These are phyloP conservation scores for Stachybotrys chlorohalonatus DNA, from an alignment of 2,329 filamentous ascomycete species.

Conservation along the genomic window DNA sequence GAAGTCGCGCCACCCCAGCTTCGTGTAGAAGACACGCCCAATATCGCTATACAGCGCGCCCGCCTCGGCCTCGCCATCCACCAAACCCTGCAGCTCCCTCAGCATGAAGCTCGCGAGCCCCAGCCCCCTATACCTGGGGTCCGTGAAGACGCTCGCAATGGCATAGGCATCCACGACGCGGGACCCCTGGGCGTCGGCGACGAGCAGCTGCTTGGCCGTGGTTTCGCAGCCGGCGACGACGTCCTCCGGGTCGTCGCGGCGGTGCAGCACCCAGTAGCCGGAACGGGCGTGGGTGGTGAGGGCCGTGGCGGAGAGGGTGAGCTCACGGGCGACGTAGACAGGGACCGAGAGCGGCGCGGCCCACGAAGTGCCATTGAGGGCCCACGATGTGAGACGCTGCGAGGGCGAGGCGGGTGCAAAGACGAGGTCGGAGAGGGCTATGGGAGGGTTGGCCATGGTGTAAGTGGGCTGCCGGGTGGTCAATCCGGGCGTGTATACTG, in stretches of 20 bases:
- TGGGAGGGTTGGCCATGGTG: neutral
- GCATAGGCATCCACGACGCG: neutral
- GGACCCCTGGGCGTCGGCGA: neutral
- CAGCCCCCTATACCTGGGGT: neutral
- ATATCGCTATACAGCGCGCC: constrained; percentile 1
- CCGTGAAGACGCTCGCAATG: constrained; percentile 1
- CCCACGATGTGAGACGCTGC: neutral
- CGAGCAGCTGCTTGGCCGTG: neutral
- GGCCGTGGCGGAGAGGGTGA: neutral
- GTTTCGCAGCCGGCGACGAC: neutral
- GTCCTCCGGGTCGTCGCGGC: neutral
- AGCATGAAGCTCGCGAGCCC: constrained; percentile 1
- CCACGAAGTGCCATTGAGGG: neutral
- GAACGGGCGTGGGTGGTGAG: neutral
- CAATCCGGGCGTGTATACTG: neutral
- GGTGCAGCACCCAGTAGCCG: neutral
- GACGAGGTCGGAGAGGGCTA: neutral
- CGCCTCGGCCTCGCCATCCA: neutral
- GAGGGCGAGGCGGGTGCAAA: neutral
- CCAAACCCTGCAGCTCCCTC: neutral
- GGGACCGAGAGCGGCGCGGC: neutral
- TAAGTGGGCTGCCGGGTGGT: neutral
- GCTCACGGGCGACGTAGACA: neutral
- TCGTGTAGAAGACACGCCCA: neutral
- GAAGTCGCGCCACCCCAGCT: neutral